These are phyloP conservation scores for Pilaira anomala DNA, from an alignment of 192 early-diverging fungal genomes.

Conservation along the genomic window DNA sequence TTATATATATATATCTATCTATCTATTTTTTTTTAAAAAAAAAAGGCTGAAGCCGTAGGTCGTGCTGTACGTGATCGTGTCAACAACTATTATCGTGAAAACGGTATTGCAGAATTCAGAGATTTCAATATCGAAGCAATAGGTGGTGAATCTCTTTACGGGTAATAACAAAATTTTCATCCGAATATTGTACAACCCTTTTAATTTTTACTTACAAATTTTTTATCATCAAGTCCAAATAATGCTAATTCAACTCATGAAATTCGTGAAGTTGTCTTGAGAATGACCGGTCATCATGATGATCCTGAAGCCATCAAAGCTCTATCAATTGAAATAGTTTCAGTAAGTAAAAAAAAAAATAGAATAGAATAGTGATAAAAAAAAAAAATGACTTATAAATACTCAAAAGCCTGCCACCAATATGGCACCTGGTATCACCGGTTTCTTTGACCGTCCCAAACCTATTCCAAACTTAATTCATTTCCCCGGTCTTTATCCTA, in stretches of 20 bases:
- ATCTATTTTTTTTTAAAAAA: too few species aligned
- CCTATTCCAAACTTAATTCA: constrained; percentile 58
- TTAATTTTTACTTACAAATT: not conserved
- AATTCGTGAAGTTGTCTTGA: constrained; percentile 47
- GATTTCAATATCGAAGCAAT: constrained; percentile 57
- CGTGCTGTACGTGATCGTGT: constrained; percentile 51
- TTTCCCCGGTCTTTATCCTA: constrained; percentile 56
- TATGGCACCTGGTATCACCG: constrained; percentile 58
- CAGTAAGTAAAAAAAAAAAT: too few species aligned
- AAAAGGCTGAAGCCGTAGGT: constrained; percentile 52
- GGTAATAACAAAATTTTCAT: constrained; percentile 36
- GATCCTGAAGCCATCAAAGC: constrained; percentile 40
- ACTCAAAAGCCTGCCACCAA: constrained; percentile 41
- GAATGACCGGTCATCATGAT: constrained; percentile 46
- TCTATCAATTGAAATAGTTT: constrained; percentile 48
- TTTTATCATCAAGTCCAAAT: not conserved
- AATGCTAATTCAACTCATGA: constrained; percentile 2
- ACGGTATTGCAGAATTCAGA: constrained; percentile 48
- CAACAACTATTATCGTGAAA: constrained; percentile 36
- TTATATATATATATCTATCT: too few species aligned
- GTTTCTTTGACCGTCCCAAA: constrained; percentile 54
- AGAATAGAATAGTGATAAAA: too few species aligned
- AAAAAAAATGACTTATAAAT: too few species aligned
- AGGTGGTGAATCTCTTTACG: constrained; percentile 58
- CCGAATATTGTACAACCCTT: not conserved